Evolutionary conservation across 257 asterid genomes (phyloP).

Genomic region (Solanum lignicaule): DNA sequence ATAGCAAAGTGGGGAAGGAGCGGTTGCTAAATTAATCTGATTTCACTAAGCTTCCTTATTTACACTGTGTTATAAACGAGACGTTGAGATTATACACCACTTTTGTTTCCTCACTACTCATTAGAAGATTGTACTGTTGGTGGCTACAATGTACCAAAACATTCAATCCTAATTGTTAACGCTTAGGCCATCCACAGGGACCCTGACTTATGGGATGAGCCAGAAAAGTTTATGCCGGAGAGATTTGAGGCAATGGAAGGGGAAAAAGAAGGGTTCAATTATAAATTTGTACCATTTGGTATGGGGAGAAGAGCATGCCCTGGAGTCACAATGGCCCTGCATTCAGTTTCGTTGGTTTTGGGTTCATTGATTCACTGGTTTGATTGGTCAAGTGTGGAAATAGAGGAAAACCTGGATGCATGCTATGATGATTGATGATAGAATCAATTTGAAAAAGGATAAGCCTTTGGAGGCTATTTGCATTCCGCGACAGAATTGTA

Average conservation of each 20-base stretch:
- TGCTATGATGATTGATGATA: neutral
- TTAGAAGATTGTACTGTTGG: constrained; percentile 22
- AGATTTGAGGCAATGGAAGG: constrained; percentile 23
- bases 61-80: constrained; percentile 38
- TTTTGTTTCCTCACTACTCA: constrained; percentile 38
- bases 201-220: constrained; percentile 40
- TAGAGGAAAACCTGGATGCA: neutral
- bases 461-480: constrained; percentile 37
- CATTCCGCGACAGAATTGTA: constrained; percentile 11
- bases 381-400: constrained; percentile 25
- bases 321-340: constrained; percentile 27
- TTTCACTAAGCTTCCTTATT: constrained; percentile 38
- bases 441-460: constrained; percentile 20
- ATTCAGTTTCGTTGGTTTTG: constrained; percentile 25
- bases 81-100: constrained; percentile 39
- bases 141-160: constrained; percentile 31
- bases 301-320: constrained; percentile 54
- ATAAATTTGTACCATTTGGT: constrained; percentile 38
- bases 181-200: constrained; percentile 53
- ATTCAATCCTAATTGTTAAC: constrained; percentile 28
- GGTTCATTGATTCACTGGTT: constrained; percentile 44
- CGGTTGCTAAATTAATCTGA: constrained; percentile 29
- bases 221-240: constrained; percentile 34
- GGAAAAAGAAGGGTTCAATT: constrained; percentile 21
- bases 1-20: constrained; percentile 25